Base-by-base conservation (phyloP, 768 basidiomycete species). In the Hebeloma cylindrosporum region DNA sequence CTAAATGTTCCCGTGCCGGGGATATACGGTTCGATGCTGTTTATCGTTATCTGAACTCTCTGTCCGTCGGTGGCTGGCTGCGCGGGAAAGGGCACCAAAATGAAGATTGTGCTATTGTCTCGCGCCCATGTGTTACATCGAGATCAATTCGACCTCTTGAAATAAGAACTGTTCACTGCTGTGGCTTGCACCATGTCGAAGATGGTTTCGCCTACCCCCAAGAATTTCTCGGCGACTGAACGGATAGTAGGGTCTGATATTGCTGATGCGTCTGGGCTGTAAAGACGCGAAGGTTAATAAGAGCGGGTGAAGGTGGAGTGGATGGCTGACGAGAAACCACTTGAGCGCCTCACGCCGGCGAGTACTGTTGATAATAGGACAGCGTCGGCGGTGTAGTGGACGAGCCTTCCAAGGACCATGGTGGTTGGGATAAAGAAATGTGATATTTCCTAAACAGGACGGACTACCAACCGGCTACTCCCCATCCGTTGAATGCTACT, bases 311-410 rank as follows among this genome's bases (percentile, higher is more conserved):
- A 35, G 29, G 52, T 35, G 40, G 26, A 28, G 38, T 18, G 18
- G 37, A 18, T 14, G 23, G 84, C 93, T 66, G 61, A 96, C 94
- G 78, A 68, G 69, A 92, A 93, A 26, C 94, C 94, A 48, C 86
- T 94, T 13, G 92, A 85, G 47, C 90, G 82, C 62, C 84, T 83
- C 48, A 98, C 84, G 22, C 95, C 95, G 28, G 95, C 95, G 29
- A 94, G 67, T 5, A 97, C 78, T 9, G 95, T 91, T 11, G 93
- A 93, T 27, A 97, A 54, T 25, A 97, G 73, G 40, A 90, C 78
- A 10, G 85, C 88, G 60, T 97, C 95, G 34, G 88, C 67, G 18
- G 87, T 78, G 56, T 88, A 93, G 64, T 95, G 93, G 25, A 84
- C 66, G 13, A 96, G 64, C 64, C 82, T 79, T 54, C 90, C 93